Base-by-base conservation (phyloP, 345 rosid genomes). In the Lepidium aucheri region DNA sequence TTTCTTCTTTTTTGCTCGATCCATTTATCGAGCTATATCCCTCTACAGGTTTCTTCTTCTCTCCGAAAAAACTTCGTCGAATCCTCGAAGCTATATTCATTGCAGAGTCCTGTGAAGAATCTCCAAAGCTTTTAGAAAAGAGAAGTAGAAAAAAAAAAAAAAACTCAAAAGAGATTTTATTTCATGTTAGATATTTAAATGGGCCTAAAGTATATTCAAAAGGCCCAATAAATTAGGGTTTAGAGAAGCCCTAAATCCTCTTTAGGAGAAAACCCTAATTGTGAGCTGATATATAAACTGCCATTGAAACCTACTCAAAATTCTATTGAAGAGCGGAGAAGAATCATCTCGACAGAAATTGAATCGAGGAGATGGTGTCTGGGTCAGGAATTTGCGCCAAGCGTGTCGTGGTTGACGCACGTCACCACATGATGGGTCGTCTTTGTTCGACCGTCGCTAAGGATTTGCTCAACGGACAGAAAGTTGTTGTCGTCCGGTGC, bases 381-480 rank as follows among this genome's bases (percentile, higher is more conserved):
- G 96, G 95, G 14, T 92, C 96, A 18, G 93, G 95, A 30, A 57
- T 85, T 39, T 83, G 92, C 69, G 74, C 80, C 28, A 87, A 81
- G 81, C 65, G 76, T 38, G 95, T 85, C 58, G 89, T 87, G 73
- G 88, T 92, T 17, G 95, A 92, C 65, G 95, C 87, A 20, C 70
- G 96, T 18, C 90, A 89, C 72, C 98, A 89, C 77, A 89, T 92
- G 96, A 46, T 79, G 15, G 91, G 93, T 6, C 81, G 95, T 32
- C 72, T 84, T 28, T 85, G 93, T 16, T 87, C 95, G 6, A 73
- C 82, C 69, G 22, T 67, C 14, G 93, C 96, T 3, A 92, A 92
- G 88, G 96, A 92, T 77, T 76, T 87, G 20, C 79, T 92, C 53
- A 85, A 86, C 59, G 95, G 98, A 4, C 93, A 92, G 76, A 86